phyloP scores from a whole-genome alignment of 345 rosid genomes.

The Excoecaria cochinchinensis region DNA sequence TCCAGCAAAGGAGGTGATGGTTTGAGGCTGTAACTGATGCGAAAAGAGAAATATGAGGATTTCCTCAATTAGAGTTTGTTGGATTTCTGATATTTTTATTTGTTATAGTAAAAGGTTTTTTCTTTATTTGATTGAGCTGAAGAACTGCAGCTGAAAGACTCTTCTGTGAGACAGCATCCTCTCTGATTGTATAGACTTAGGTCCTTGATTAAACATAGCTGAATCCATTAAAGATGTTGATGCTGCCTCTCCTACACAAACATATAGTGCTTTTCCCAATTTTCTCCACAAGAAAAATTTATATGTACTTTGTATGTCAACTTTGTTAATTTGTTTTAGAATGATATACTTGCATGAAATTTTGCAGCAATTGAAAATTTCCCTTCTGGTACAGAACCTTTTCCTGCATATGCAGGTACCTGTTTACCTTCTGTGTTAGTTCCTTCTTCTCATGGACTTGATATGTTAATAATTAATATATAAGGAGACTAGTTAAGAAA shows the following conservation, averaged over 20 bases:
- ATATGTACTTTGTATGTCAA: slow-evolving; percentile 5
- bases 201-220: slow-evolving; percentile 31
- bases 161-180: slow-evolving; percentile 25
- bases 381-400: not conserved
- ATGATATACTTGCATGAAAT: slow-evolving; percentile 8
- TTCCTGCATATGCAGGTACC: not conserved
- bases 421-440: not conserved
- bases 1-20: slow-evolving; percentile 25
- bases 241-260: slow-evolving; percentile 31
- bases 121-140: slow-evolving; percentile 3
- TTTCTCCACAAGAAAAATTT: slow-evolving; percentile 2
- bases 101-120: slow-evolving; percentile 22
- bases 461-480: no score
- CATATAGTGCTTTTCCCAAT: slow-evolving; percentile 15
- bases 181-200: slow-evolving; percentile 35
- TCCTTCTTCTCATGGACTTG: not conserved
- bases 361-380: not conserved
- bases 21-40: slow-evolving; percentile 26
- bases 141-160: slow-evolving; percentile 8
- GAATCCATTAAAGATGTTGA: slow-evolving; percentile 17
- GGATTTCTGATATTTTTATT: slow-evolving; percentile 25
- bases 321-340: slow-evolving; percentile 6
- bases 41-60: slow-evolving; percentile 7
- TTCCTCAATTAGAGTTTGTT: slow-evolving; percentile 25
- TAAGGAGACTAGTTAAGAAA: no score